phyloP scores from a whole-genome alignment of 768 basidiomycete species.

The Collybia sp. region DNA sequence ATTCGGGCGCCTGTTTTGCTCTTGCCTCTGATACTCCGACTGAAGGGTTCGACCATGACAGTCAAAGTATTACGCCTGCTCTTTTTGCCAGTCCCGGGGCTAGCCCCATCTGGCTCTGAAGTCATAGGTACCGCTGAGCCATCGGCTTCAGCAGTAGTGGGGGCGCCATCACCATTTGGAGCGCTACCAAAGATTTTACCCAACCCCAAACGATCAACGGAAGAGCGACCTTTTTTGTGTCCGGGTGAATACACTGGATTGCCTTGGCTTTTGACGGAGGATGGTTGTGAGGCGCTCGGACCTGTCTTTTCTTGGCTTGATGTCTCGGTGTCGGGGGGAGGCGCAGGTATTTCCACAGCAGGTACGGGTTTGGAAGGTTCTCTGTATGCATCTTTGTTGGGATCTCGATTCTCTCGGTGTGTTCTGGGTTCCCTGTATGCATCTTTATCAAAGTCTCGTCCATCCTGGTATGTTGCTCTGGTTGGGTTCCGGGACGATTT shows the following conservation, averaged over 20 bases:
- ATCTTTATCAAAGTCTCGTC: too few relatives aligned
- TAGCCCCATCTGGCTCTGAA: slow-evolving; percentile 11
- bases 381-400: neutral
- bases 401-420: too few relatives aligned
- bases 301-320: slow-evolving; percentile 24
- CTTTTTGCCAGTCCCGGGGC: slow-evolving; percentile 40
- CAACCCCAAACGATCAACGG: slow-evolving; percentile 76
- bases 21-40: slow-evolving; percentile 45
- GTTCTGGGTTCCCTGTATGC: too few relatives aligned
- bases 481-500: neutral
- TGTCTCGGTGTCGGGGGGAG: slow-evolving; percentile 3
- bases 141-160: slow-evolving; percentile 25
- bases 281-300: slow-evolving; percentile 19
- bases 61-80: slow-evolving; percentile 78
- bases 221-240: slow-evolving; percentile 60
- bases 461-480: neutral
- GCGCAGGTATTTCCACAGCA: neutral
- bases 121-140: slow-evolving; percentile 25
- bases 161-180: slow-evolving; percentile 17
- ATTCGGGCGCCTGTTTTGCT: slow-evolving; percentile 23
- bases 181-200: slow-evolving; percentile 66
- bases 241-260: slow-evolving; percentile 16
- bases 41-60: slow-evolving; percentile 80
- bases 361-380: slow-evolving; percentile 4
- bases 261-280: slow-evolving; percentile 22